phyloP scores from a whole-genome alignment of 2,329 filamentous ascomycete species.

The Allantophomopsis cytisporea region DNA sequence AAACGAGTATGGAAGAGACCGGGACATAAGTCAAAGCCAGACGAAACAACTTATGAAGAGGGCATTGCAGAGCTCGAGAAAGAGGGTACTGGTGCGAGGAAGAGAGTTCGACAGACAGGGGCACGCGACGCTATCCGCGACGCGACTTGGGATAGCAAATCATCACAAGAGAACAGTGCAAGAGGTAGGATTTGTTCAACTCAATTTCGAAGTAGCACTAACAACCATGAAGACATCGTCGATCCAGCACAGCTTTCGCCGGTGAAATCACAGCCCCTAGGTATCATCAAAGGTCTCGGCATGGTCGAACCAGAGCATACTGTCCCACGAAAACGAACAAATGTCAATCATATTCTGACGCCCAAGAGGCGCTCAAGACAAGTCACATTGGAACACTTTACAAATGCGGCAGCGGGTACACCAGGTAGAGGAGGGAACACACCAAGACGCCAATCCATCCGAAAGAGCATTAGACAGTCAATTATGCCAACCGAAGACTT shows the following conservation, averaged over 20 bases:
- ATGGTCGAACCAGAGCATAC: conserved; percentile 6
- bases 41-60: conserved; percentile 11
- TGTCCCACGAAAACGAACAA: conserved; percentile 17
- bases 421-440: neutral
- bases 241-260: neutral
- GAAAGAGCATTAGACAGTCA: neutral
- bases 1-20: conserved; percentile 19
- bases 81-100: conserved; percentile 19
- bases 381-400: conserved; percentile 3
- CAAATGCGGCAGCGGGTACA: neutral
- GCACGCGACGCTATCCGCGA: conserved; percentile 20
- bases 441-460: conserved; percentile 1
- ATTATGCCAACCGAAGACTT: too few species aligned
- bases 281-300: too few species aligned
- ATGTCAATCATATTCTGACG: conserved; percentile 17
- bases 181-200: neutral
- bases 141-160: conserved; percentile 15
- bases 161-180: neutral
- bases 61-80: conserved; percentile 19
- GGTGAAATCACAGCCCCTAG: too few species aligned
- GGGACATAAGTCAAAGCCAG: conserved; percentile 2
- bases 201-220: neutral
- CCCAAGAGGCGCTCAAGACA: conserved; percentile 14
- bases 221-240: neutral
- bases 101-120: conserved; percentile 16